These are phyloP conservation scores for Corniculantispora saksenae DNA, from an alignment of 2,329 filamentous ascomycete species.

Conservation along the genomic window DNA sequence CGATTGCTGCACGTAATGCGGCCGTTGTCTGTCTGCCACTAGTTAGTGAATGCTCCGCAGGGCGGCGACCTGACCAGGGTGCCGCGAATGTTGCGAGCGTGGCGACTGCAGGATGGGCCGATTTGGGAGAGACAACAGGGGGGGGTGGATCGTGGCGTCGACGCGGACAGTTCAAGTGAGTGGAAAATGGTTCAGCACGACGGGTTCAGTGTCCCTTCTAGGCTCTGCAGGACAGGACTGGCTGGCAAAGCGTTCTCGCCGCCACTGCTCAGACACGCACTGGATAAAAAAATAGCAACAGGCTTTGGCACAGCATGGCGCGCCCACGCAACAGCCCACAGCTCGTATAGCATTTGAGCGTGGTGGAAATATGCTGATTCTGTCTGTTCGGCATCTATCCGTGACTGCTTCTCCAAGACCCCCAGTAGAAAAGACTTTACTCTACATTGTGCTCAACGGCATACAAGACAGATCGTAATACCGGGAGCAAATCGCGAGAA, in stretches of 20 bases:
- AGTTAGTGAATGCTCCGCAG: too few relatives aligned
- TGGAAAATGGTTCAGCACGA: background rate
- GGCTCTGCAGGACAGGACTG: background rate
- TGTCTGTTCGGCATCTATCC: background rate
- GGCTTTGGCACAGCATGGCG: too few relatives aligned
- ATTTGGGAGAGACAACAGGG: slow-evolving; percentile 16
- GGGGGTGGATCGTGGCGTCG: slow-evolving; percentile 16
- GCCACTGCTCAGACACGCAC: background rate
- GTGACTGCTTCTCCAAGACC: background rate
- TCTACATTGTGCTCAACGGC: background rate
- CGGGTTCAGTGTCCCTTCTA: background rate
- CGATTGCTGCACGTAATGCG: background rate
- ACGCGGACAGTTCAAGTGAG: slow-evolving; percentile 5
- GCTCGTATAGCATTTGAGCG: too few relatives aligned
- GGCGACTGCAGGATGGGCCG: slow-evolving; percentile 2
- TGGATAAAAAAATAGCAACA: too few relatives aligned
- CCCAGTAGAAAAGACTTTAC: background rate
- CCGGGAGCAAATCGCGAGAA: background rate
- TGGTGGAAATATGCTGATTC: too few relatives aligned
- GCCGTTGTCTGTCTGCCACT: too few relatives aligned
- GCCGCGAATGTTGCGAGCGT: background rate
- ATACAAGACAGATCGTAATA: slow-evolving; percentile 4
- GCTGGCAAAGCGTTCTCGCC: background rate
- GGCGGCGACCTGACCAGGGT: slow-evolving; percentile 9
- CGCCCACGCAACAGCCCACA: too few relatives aligned